Evolutionary conservation across 1,284 basidiomycete genomes (phyloP), one percentile per base, ranked within the genome.

Genomic region (Cystobasidium pallidum): DNA sequence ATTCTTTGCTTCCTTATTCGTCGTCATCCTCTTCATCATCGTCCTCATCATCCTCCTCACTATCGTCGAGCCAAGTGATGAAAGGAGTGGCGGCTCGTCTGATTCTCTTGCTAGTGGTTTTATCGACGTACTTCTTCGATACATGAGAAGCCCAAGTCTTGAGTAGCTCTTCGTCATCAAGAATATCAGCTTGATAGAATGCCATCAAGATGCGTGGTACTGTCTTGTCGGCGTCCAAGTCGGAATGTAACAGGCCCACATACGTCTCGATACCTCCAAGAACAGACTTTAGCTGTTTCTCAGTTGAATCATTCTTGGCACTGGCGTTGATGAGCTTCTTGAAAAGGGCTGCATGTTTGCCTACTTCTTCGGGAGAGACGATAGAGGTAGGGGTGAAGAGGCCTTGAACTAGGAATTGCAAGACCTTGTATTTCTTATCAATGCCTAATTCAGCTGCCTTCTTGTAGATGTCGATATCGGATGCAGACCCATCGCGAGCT

Each of bases 31-130:
- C 52, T 10, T 45, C 68, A 15, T 71, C 68, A 6, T 62, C 54
- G 2, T 76, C 76, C 2, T 79, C 77, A 3, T 78, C 79, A 11
- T 78, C 77, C 3, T 78, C 77, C 30, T 78, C 77, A 13, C 80
- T 79, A 39, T 79, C 77, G 39, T 80, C 79, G 15, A 79, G 75
- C 78, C 78, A 79, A 34, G 87, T 92, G 80, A 99, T 83, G 86
- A 99, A 97, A 0, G 94, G 92, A 80, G 92, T 92, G 75, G 92
- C 92, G 26, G 91, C 92, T 84, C 95, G 94, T 77, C 95, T 86
- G 70, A 99, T 94, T 82, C 88, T 94, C 87, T 98, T 99, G 81
- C 90, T 91, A 51, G 86, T 90, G 32, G 98, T 94, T 83, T 92
- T 94, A 83, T 95, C 91, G 71, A 95, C 92, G 80, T 96, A 98